These are phyloP conservation scores for Phytophthora vignae DNA, from an alignment of 352 stramenopile genomes.

Conservation along the genomic window DNA sequence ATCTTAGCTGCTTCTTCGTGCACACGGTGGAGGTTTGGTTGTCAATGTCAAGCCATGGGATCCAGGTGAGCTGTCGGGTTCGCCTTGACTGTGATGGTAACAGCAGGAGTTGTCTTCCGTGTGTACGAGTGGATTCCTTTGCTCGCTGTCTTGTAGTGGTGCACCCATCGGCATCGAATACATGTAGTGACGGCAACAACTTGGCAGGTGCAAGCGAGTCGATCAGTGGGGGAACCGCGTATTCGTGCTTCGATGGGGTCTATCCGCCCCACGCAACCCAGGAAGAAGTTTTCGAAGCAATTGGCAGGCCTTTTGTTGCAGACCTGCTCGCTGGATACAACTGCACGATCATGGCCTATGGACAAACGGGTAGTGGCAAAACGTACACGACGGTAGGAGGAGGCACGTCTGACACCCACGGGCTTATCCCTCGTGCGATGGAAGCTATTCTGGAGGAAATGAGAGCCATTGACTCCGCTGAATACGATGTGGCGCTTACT, in stretches of 20 bases:
- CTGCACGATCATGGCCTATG: conserved; percentile 78
- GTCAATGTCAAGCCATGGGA: conserved; percentile 44
- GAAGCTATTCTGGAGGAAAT: conserved; percentile 43
- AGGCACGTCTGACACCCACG: conserved; percentile 21
- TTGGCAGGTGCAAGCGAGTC: neutral
- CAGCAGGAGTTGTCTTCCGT: neutral
- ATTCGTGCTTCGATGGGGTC: conserved; percentile 59
- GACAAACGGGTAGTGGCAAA: conserved; percentile 78
- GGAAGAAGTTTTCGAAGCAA: conserved; percentile 47
- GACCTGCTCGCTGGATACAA: conserved; percentile 73
- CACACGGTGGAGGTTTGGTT: neutral
- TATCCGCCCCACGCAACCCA: conserved; percentile 51
- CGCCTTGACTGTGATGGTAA: conserved; percentile 19
- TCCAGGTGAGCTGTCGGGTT: conserved; percentile 77
- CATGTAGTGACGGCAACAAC: neutral
- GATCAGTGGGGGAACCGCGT: conserved; percentile 8
- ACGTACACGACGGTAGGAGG: conserved; percentile 63
- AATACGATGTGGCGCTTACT: conserved; percentile 47
- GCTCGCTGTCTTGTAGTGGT: conserved; percentile 11
- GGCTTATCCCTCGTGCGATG: conserved; percentile 53
- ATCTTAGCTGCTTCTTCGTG: neutral
- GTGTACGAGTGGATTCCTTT: conserved; percentile 23
- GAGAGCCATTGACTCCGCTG: conserved; percentile 6
- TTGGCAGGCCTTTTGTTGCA: conserved; percentile 58
- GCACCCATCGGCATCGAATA: conserved; percentile 4